Evolutionary conservation across 139 green algal species (phyloP).

Genomic region (Asterochloris sp.): DNA sequence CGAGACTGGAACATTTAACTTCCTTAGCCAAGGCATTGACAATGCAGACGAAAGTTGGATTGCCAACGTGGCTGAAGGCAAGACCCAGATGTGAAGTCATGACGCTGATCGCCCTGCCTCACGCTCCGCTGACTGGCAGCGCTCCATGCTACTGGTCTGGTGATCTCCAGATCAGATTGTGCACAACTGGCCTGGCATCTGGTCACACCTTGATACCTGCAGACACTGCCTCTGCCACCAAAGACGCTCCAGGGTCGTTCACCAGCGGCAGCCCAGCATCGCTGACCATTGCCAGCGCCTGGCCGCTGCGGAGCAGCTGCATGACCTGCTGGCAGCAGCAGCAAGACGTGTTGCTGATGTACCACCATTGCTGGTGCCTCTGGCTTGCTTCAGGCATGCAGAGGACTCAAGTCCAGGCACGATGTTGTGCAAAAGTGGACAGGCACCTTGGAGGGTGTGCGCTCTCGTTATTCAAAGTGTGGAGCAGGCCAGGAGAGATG

Average conservation of each 20-base stretch:
- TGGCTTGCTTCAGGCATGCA: background rate
- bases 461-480: background rate
- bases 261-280: conserved; percentile 85
- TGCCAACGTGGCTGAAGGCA: too few relatives aligned
- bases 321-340: conserved; percentile 40
- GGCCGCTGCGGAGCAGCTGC: conserved; percentile 44
- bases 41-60: too few relatives aligned
- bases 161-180: too few relatives aligned
- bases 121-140: too few relatives aligned
- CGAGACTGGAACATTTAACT: too few relatives aligned
- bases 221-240: conserved; percentile 49
- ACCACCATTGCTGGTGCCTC: background rate
- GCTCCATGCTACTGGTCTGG: too few relatives aligned
- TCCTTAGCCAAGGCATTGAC: too few relatives aligned
- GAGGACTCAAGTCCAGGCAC: background rate
- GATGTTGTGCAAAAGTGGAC: background rate
- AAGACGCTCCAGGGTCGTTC: conserved; percentile 75
- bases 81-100: too few relatives aligned
- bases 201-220: conserved; percentile 10
- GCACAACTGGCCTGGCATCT: too few relatives aligned
- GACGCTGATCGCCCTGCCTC: too few relatives aligned
- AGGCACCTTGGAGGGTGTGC: background rate
- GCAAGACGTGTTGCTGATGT: background rate
- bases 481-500: background rate
- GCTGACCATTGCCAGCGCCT: conserved; percentile 79